Percentiles rank a stretch among this genome's conserved stretches.
These are phyloP conservation scores for Talaromyces pinophilus DNA, from an alignment of 2,329 filamentous ascomycete species.

Conservation along the genomic window DNA sequence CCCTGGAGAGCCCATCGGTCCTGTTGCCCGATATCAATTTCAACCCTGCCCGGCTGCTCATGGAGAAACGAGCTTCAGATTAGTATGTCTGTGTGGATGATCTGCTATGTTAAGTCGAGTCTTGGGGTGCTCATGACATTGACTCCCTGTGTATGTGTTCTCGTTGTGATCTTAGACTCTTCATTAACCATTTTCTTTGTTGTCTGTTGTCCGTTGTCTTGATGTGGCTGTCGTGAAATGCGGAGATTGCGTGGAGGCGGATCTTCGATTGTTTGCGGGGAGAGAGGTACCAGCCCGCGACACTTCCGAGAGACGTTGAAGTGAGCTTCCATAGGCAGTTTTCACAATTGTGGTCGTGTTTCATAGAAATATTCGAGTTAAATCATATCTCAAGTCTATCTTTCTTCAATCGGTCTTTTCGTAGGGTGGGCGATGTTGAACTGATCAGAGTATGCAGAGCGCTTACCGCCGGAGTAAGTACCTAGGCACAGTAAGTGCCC, in stretches of 20 bases:
- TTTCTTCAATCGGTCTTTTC: not conserved
- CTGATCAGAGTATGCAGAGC: not conserved
- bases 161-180: not conserved
- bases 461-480: not conserved
- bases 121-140: not conserved
- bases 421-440: not conserved
- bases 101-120: not conserved
- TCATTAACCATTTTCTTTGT: not conserved
- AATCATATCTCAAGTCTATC: not conserved
- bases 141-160: not conserved
- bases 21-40: not conserved
- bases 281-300: not conserved
- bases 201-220: not conserved
- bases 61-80: not conserved
- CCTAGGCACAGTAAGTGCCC: not conserved
- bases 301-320: too few relatives aligned
- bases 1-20: not conserved
- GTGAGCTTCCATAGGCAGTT: not conserved
- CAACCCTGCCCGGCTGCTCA: not conserved
- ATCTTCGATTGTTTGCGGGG: conserved; percentile 5
- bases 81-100: not conserved
- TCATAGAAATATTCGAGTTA: too few relatives aligned
- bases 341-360: not conserved
- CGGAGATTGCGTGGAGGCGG: conserved; percentile 8
- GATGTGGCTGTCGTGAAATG: not conserved